Evolutionary conservation across 305 asterid genomes (phyloP), one percentile per base, ranked within the genome.

Genomic region (Plantago rigida): DNA sequence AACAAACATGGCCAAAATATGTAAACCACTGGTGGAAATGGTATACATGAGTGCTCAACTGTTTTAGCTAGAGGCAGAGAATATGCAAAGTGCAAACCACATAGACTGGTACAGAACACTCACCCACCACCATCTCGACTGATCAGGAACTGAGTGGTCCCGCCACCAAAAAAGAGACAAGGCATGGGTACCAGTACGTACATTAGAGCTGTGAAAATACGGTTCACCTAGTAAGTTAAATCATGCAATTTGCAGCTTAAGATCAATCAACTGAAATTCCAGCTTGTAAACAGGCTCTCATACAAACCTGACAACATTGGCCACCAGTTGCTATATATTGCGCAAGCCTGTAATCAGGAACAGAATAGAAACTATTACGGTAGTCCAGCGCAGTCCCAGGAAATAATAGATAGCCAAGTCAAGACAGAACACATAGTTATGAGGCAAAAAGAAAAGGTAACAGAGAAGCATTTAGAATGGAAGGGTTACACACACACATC

Each of bases 111-210:
- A 52, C 60, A 58, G 62, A 66, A 59, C 62, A 75, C 95, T 79
- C 77, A 92, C 97, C 96, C 96, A 15, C 94, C 99, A 61, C 96
- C 97, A 59, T 92, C 99, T 59, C 94, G 90, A 71, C 97, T 92
- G 59, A 76, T 79, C 63, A 88, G 82, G 82, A 86, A 88, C 76
- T 84, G 97, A 69, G 96, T 92, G 64, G 97, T 80, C 46, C 99
- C 99, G 64, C 95, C 99, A 31, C 97, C 97, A 65, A 92, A 92
- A 78, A 92, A 92, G 51, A 92, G 72, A 69, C 96, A 92, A 34
- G 99, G 96, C 99, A 92, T 88, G 47, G 99, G 99, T 68, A 92
- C 99, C 67, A 92, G 59, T 45, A 92, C 95, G 69, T 92, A 92
- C 99, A 88, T 92, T 22, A 92, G 93, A 82, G 95, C 99, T 92